These are phyloP conservation scores for Cystobasidium onofrii DNA, from an alignment of 768 basidiomycete species.

Conservation along the genomic window DNA sequence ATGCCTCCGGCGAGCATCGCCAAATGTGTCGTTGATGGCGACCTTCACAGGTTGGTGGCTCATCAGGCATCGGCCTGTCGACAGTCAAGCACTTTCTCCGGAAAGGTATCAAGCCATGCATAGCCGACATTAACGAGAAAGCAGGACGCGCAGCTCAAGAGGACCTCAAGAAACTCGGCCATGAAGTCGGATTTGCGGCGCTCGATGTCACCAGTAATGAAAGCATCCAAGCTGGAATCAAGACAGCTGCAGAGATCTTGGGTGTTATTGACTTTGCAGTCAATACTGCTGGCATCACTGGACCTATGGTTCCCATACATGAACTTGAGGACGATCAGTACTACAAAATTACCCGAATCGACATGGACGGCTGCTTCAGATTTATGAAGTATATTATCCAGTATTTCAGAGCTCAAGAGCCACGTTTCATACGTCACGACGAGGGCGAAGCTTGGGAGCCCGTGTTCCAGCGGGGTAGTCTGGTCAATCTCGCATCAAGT, in stretches of 20 bases:
- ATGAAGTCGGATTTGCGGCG: background rate
- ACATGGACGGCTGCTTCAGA: constrained; percentile 3
- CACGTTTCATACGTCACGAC: constrained; percentile 4
- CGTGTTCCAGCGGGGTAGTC: constrained; percentile 2
- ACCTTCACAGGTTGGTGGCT: background rate
- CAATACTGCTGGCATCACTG: constrained; percentile 7
- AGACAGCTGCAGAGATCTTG: background rate
- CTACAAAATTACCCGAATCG: background rate
- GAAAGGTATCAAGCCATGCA: background rate
- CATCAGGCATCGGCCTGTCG: background rate
- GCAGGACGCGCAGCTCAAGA: background rate
- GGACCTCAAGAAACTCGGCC: background rate
- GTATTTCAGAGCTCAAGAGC: constrained; percentile 6
- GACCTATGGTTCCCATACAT: background rate
- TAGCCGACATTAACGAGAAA: constrained; percentile 13
- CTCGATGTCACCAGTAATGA: constrained; percentile 7
- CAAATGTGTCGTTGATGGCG: background rate
- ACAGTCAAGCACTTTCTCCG: background rate
- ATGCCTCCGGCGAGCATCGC: background rate
- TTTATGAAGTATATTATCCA: background rate
- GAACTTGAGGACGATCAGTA: background rate
- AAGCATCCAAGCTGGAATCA: background rate
- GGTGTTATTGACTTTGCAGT: constrained; percentile 21
- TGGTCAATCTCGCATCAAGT: background rate
- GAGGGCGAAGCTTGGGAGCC: background rate